These are phyloP conservation scores for Saccharomyces pastorianus DNA, from an alignment of 1,139 yeast genomes.

Conservation along the genomic window DNA sequence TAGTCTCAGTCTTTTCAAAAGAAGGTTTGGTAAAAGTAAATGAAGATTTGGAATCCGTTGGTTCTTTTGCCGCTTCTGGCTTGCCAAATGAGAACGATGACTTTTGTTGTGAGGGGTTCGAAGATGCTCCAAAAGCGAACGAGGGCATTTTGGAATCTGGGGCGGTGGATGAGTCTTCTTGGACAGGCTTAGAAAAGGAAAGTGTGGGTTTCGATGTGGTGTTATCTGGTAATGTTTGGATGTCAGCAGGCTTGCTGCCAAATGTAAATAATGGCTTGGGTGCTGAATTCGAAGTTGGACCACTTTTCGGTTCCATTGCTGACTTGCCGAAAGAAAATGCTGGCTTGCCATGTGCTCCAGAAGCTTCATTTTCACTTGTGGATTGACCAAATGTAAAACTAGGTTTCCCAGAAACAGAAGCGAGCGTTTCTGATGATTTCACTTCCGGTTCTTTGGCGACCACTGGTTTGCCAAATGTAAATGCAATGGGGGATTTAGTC, in stretches of 20 bases:
- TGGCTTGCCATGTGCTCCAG: not conserved
- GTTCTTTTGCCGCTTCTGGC: not conserved
- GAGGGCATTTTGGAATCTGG: constrained; percentile 4
- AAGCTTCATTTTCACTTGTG: not conserved
- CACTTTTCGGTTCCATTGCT: not conserved
- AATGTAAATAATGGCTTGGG: constrained; percentile 2
- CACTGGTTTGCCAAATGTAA: not conserved
- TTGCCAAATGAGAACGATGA: constrained; percentile 7
- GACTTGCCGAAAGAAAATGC: not conserved
- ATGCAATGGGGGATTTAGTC: not conserved
- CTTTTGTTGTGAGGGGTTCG: not conserved
- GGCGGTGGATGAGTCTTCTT: not conserved
- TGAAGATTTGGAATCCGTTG: constrained; percentile 1
- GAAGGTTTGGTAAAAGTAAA: not conserved
- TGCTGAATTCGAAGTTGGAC: not conserved
- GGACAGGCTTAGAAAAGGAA: constrained; percentile 9
- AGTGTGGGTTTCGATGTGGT: constrained; percentile 8
- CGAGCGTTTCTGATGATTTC: not conserved
- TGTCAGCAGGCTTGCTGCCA: not conserved
- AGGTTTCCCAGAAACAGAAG: constrained; percentile 3
- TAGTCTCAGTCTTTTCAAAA: not conserved
- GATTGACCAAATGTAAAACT: constrained; percentile 2
- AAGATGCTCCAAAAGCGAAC: constrained; percentile 9
- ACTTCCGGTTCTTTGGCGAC: not conserved
- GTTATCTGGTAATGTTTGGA: not conserved